Conservation (phyloP, 2,329 filamentous ascomycete genomes). For the Pseudogymnoascus sp. region DNA sequence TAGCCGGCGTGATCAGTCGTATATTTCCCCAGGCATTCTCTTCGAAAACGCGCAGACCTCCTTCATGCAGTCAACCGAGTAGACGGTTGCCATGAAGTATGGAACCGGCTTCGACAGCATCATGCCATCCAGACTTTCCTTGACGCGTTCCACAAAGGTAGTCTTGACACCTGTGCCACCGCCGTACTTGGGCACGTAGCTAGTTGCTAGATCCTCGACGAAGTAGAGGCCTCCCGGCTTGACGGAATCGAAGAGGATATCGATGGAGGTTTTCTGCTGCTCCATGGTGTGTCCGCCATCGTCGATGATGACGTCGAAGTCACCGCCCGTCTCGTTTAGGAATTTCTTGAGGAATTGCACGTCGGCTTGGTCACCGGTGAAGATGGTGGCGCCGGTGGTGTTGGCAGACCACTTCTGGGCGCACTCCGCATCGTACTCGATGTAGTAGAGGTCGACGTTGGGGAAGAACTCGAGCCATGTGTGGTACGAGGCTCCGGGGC, state of each 20-base stretch:
- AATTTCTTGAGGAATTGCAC: conserved; percentile 31
- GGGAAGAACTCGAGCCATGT: conserved; percentile 36
- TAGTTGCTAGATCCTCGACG: conserved; percentile 31
- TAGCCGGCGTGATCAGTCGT: not conserved
- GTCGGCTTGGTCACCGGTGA: conserved; percentile 35
- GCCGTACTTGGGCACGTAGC: conserved; percentile 22
- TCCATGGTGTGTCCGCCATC: conserved; percentile 34
- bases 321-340: conserved; percentile 26
- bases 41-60: conserved; percentile 28
- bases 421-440: conserved; percentile 34
- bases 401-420: conserved; percentile 31
- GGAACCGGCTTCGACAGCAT: conserved; percentile 18
- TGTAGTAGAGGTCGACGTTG: conserved; percentile 35
- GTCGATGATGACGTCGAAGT: conserved; percentile 37
- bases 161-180: conserved; percentile 17
- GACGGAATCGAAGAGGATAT: conserved; percentile 32
- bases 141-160: conserved; percentile 18
- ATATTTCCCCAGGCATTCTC: conserved; percentile 12
- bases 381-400: conserved; percentile 32
- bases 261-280: conserved; percentile 32
- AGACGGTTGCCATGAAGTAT: conserved; percentile 21
- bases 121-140: conserved; percentile 26
- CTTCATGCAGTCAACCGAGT: conserved; percentile 26
- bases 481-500: conserved; percentile 34
- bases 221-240: conserved; percentile 33